phyloP scores from a whole-genome alignment of 2,329 filamentous ascomycete genomes.

The Rhynchosporium agropyri region DNA sequence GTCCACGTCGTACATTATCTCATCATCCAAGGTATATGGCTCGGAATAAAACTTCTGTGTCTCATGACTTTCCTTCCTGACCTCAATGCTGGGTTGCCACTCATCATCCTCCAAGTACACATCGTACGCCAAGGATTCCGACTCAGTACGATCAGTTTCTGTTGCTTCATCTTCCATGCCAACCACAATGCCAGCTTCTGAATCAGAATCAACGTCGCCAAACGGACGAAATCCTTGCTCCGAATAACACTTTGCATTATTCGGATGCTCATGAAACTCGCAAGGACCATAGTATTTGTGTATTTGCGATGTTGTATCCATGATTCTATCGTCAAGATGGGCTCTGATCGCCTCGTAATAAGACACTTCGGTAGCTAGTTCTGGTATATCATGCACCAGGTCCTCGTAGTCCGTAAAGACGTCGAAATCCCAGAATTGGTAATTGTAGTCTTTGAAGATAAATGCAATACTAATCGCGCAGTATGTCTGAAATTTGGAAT shows the following conservation, averaged over 20 bases:
- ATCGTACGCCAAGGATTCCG: background rate
- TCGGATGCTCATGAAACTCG: constrained; percentile 7
- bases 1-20: no score
- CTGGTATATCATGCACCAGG: background rate
- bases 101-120: background rate
- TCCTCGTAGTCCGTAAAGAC: background rate
- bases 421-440: background rate
- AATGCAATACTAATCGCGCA: background rate
- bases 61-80: background rate
- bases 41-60: background rate
- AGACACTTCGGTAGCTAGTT: background rate
- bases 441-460: background rate
- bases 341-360: background rate
- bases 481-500: background rate
- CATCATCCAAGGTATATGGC: no score
- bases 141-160: background rate
- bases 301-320: background rate
- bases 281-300: background rate
- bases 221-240: background rate
- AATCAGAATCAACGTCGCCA: background rate
- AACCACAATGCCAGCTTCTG: background rate
- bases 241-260: constrained; percentile 1
- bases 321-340: background rate
- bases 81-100: background rate
- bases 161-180: background rate